Percentiles rank a stretch among this genome's conserved stretches.
Conservation (phyloP, 2,329 filamentous ascomycete genomes). For the Pyrenophora graminea region DNA sequence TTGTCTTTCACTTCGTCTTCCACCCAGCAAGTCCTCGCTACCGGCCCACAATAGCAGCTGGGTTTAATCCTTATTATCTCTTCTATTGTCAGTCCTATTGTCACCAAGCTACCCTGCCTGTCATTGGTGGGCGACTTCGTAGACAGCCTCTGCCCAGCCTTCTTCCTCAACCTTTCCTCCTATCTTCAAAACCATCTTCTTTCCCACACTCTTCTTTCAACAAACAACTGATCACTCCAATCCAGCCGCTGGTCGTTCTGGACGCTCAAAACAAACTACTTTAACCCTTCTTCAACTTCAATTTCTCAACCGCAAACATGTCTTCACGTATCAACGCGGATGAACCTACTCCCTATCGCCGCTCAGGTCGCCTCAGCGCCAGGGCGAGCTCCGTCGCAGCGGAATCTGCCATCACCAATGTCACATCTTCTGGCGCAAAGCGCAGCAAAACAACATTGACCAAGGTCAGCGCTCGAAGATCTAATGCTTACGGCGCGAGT, state of each 20-base stretch:
- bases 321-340: constrained; percentile 27
- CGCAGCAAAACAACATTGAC: constrained; percentile 34
- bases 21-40: constrained; percentile 7
- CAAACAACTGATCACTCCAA: constrained; percentile 6
- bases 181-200: too few relatives aligned
- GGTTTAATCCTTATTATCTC: background rate
- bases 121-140: constrained; percentile 2
- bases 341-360: constrained; percentile 35
- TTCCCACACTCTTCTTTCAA: background rate
- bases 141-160: background rate
- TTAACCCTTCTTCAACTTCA: background rate
- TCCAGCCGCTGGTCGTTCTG: background rate
- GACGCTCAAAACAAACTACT: background rate
- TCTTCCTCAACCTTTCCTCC: too few relatives aligned
- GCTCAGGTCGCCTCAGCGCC: constrained; percentile 34
- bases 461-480: constrained; percentile 38
- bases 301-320: constrained; percentile 18
- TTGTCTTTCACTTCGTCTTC: constrained; percentile 7
- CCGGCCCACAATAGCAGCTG: background rate
- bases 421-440: constrained; percentile 21
- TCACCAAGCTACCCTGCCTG: background rate
- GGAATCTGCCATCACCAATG: constrained; percentile 26
- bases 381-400: constrained; percentile 35
- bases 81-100: constrained; percentile 14
- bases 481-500: constrained; percentile 45